Evolutionary conservation across 176 grass and related monocot genomes (phyloP).

Genomic region (Cenchrus americanus): DNA sequence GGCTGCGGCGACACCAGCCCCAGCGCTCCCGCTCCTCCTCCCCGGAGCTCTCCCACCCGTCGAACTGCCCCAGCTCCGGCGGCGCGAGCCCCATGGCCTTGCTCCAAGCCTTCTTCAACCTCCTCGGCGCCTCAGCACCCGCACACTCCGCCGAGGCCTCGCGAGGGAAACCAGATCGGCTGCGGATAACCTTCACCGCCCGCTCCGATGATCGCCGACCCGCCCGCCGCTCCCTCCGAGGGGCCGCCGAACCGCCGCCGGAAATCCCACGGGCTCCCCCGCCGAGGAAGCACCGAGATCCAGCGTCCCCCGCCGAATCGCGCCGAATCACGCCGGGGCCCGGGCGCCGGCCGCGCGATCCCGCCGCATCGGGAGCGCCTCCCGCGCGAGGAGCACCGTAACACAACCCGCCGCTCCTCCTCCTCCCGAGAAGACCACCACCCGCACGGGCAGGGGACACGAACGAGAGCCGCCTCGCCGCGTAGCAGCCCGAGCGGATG

Average conservation of each 20-base stretch:
- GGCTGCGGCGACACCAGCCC: conserved; percentile 58
- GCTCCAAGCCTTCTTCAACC: not conserved
- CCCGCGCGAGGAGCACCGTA: not conserved
- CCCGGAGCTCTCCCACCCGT: conserved; percentile 70
- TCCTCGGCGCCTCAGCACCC: not conserved
- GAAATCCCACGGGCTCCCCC: conserved; percentile 18
- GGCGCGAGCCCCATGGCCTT: conserved; percentile 54
- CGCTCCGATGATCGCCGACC: not conserved
- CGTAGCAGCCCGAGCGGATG: not conserved
- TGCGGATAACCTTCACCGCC: not conserved
- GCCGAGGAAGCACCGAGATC: not conserved
- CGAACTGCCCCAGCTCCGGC: conserved; percentile 67
- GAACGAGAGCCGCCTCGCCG: not conserved
- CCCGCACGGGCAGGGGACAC: not conserved
- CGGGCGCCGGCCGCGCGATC: not conserved
- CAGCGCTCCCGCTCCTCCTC: conserved; percentile 63
- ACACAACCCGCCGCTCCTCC: not conserved
- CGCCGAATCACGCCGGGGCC: conserved; percentile 17
- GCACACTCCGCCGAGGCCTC: not conserved
- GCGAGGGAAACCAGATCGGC: conserved; percentile 41
- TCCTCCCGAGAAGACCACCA: not conserved
- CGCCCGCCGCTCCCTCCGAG: not conserved
- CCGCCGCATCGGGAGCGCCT: conserved; percentile 20
- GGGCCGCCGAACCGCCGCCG: not conserved
- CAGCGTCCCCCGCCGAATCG: conserved; percentile 20